phyloP scores from a whole-genome alignment of 495 filamentous ascomycete genomes.

The Penicillium mononematosum region DNA sequence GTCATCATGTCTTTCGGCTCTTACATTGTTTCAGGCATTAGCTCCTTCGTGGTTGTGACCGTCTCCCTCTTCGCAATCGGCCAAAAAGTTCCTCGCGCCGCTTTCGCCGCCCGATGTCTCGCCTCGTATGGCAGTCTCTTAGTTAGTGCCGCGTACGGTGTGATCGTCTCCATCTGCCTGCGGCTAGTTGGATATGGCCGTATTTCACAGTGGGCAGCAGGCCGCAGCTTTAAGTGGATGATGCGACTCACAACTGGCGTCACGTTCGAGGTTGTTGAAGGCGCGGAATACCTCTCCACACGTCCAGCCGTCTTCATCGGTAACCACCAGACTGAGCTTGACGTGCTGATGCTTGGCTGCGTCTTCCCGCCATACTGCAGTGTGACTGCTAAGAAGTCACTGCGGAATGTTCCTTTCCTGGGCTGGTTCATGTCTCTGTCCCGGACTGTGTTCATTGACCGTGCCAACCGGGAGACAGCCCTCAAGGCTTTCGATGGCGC shows the following conservation, averaged over 20 bases:
- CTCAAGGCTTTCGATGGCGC: slow-evolving; percentile 82
- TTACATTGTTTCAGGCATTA: slow-evolving; percentile 51
- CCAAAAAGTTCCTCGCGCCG: slow-evolving; percentile 52
- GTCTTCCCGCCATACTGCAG: slow-evolving; percentile 89
- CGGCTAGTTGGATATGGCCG: slow-evolving; percentile 68
- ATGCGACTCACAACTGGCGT: slow-evolving; percentile 78
- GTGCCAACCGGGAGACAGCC: slow-evolving; percentile 75
- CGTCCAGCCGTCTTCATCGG: slow-evolving; percentile 88
- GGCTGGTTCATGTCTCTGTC: slow-evolving; percentile 96
- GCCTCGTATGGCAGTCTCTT: slow-evolving; percentile 66
- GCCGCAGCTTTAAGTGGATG: slow-evolving; percentile 73
- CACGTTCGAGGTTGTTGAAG: slow-evolving; percentile 71
- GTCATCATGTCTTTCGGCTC: slow-evolving; percentile 44
- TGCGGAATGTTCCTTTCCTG: slow-evolving; percentile 79
- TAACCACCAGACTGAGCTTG: slow-evolving; percentile 94
- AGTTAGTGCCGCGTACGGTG: slow-evolving; percentile 71
- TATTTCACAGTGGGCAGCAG: slow-evolving; percentile 83
- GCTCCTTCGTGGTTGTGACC: slow-evolving; percentile 54
- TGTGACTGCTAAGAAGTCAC: slow-evolving; percentile 86
- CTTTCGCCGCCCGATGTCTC: slow-evolving; percentile 70
- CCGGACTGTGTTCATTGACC: slow-evolving; percentile 92
- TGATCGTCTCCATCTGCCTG: slow-evolving; percentile 68
- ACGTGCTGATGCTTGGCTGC: slow-evolving; percentile 83
- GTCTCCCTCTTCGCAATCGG: slow-evolving; percentile 59
- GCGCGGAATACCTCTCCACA: slow-evolving; percentile 60